phyloP scores from a whole-genome alignment of 208 protist genomes.

The Crithidia mellificae region DNA sequence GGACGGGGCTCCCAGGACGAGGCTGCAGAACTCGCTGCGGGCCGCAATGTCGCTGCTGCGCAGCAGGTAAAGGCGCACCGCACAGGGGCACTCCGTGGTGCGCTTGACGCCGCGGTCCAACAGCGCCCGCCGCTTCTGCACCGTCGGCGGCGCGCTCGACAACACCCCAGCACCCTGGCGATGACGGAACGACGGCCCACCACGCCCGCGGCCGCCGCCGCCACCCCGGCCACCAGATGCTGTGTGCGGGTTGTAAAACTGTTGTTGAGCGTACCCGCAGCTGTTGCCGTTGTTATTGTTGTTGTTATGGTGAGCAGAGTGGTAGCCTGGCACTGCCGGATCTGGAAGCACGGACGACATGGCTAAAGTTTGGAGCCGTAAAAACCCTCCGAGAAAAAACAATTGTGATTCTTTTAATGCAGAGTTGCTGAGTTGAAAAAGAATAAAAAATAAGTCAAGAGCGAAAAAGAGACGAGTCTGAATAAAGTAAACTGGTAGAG shows the following conservation, averaged over 20 bases:
- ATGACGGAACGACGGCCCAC: too few species aligned
- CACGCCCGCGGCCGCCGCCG: too few species aligned
- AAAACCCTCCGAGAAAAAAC: background rate
- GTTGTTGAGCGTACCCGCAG: background rate
- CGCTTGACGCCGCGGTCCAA: slow-evolving; percentile 31
- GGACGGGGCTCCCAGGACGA: slow-evolving; percentile 33
- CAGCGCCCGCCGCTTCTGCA: slow-evolving; percentile 11
- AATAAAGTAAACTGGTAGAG: too few species aligned
- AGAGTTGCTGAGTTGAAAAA: too few species aligned
- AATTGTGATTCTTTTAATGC: too few species aligned
- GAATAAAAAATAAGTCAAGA: too few species aligned
- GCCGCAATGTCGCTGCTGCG: slow-evolving; percentile 20
- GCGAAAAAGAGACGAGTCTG: too few species aligned
- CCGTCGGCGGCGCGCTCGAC: background rate
- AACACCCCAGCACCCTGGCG: too few species aligned
- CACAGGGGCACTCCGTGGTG: slow-evolving; percentile 47
- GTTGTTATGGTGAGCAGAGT: too few species aligned
- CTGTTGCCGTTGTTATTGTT: background rate
- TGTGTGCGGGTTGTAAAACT: background rate
- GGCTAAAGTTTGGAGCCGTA: background rate
- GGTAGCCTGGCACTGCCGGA: background rate
- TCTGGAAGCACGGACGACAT: slow-evolving; percentile 14
- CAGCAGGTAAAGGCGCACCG: slow-evolving; percentile 48
- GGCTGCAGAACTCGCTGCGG: slow-evolving; percentile 38
- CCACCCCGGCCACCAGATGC: background rate